A percentile compares a stretch with the other conserved stretches of the same genome.
These are phyloP conservation scores for Aureobasidium sp. DNA, from an alignment of 2,329 filamentous ascomycete species.

Conservation along the genomic window DNA sequence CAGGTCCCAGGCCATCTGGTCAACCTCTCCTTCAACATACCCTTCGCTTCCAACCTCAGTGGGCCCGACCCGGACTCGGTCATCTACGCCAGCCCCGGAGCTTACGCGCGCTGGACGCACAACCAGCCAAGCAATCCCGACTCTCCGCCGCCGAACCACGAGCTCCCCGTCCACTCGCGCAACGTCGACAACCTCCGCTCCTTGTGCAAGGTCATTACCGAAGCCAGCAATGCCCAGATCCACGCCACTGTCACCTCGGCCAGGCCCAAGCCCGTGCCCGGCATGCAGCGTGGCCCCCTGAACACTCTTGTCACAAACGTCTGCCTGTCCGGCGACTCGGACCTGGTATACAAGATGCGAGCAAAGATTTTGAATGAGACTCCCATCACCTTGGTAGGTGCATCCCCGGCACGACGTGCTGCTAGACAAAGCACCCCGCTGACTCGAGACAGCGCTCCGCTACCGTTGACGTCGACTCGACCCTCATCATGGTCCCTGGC, in stretches of 20 bases:
- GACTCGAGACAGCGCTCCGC: conserved; percentile 65
- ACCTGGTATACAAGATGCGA: conserved; percentile 81
- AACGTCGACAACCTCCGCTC: conserved; percentile 74
- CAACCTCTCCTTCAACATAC: conserved; percentile 94
- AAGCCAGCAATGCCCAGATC: conserved; percentile 55
- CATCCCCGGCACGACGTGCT: not conserved
- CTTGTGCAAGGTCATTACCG: conserved; percentile 75
- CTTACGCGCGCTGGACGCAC: conserved; percentile 88
- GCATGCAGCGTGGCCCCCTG: conserved; percentile 44
- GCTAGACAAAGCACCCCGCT: conserved; percentile 20
- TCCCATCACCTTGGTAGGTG: conserved; percentile 80
- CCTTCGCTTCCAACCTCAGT: conserved; percentile 84
- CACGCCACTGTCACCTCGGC: conserved; percentile 79
- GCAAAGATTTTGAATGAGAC: conserved; percentile 87
- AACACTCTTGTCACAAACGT: conserved; percentile 66
- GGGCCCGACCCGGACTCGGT: conserved; percentile 94
- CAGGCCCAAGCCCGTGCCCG: conserved; percentile 58
- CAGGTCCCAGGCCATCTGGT: conserved; percentile 69
- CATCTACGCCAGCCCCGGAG: conserved; percentile 81
- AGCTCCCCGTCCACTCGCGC: conserved; percentile 83
- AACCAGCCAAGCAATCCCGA: conserved; percentile 62
- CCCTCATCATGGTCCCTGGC: conserved; percentile 73
- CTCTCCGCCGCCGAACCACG: conserved; percentile 67
- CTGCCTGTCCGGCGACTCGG: conserved; percentile 79
- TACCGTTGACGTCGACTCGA: conserved; percentile 86